A percentile compares a stretch with the other conserved stretches of the same genome.
phyloP scores from a whole-genome alignment of 345 rosid genomes.

The Microcos paniculata region DNA sequence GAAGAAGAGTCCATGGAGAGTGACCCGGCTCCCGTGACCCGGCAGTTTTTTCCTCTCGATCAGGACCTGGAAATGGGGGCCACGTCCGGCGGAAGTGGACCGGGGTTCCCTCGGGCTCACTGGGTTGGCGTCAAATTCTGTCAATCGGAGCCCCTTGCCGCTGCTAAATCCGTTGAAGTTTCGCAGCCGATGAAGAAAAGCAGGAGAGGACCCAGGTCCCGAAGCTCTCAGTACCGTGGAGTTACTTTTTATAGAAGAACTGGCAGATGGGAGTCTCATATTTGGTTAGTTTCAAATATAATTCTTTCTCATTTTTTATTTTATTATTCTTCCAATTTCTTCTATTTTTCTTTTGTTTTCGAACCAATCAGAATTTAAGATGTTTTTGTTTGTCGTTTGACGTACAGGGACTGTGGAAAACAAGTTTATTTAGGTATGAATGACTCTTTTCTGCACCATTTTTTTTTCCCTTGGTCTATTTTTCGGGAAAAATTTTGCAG shows the following conservation, averaged over 20 bases:
- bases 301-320: not conserved
- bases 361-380: conserved; percentile 13
- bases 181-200: conserved; percentile 80
- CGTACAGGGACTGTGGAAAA: conserved; percentile 97
- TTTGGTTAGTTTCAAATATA: conserved; percentile 50
- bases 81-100: conserved; percentile 23
- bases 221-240: conserved; percentile 96
- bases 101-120: conserved; percentile 62
- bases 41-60: conserved; percentile 76
- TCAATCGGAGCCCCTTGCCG: conserved; percentile 49
- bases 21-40: conserved; percentile 62
- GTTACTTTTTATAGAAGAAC: conserved; percentile 97
- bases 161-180: conserved; percentile 40
- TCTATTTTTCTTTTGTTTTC: not conserved
- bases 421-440: conserved; percentile 95
- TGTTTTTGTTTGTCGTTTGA: conserved; percentile 10
- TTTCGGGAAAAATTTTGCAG: not conserved
- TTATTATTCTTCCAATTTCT: not conserved
- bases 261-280: conserved; percentile 99
- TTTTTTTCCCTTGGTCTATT: not conserved
- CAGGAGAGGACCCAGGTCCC: conserved; percentile 92
- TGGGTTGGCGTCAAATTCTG: conserved; percentile 68
- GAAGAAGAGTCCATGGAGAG: conserved; percentile 28
- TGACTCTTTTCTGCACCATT: conserved; percentile 7
- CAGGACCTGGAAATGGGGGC: conserved; percentile 43